Base-by-base conservation (phyloP, 1,139 yeast genomes). In the Debaryomyces sp. region DNA sequence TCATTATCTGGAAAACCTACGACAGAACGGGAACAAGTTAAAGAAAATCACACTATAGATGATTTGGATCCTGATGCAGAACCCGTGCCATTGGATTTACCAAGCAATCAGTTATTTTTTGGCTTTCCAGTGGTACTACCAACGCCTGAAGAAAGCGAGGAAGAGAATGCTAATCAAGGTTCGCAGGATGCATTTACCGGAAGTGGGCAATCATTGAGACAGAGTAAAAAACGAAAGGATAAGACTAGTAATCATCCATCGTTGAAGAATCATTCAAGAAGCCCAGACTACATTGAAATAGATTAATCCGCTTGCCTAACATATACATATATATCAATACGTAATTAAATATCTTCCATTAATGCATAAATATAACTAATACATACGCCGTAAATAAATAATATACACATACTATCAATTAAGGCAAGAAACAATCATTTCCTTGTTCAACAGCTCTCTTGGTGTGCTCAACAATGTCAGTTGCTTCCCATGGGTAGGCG, bases 401-500 rank as follows among this genome's bases (percentile, higher is more conserved):
- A 37, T 38, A 43, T 32, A 42, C 48, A 42, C 10, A 13, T n/a
- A 29, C 12, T 41, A 32, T 42, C 30, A 35, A 43, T 30, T 22
- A 75, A 29, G 78, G 76, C 54, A 75, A 65, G 57, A 76, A 76
- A 7, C 74, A 80, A 54, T 77, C 81, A 57, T 77, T 76, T 32
- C 68, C 96, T 71, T 92, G 97, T 62, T 82, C 83, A 53, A 84
- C 75, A 34, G 97, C 97, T 67, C 76, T 80, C 66, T 81, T 77
- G 48, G 96, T 89, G 67, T 92, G 99, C 70, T 78, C 80, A 45
- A 89, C 97, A 66, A 92, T 94, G 71, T 92, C 97, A 51, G 80
- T 79, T 29, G 95, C 84, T 72, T 90, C 97, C 99, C 99, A 94
- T 45, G 98, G 98, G 68, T 94, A 94, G 41, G 97, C 97, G 61